Conservation (phyloP, 345 rosid genomes). For the Gossypium anomalum region DNA sequence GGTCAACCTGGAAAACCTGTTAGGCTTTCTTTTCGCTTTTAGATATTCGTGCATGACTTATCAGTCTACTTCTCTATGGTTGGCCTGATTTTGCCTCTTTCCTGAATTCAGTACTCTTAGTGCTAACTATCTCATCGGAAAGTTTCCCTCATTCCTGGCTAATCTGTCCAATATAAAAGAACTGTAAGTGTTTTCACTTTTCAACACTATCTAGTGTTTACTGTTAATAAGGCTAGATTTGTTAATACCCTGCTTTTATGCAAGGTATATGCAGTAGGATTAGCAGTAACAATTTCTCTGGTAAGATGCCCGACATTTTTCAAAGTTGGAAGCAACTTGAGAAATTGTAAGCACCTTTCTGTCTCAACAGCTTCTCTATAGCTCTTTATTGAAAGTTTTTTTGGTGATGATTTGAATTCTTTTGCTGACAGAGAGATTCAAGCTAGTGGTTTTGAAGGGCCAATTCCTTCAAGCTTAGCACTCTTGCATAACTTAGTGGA, state of each 20-base stretch:
- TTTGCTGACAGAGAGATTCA: slow-evolving; percentile 46
- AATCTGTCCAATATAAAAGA: slow-evolving; percentile 16
- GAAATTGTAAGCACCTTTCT: slow-evolving; percentile 10
- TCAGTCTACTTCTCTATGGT: background rate
- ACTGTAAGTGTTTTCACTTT: slow-evolving; percentile 12
- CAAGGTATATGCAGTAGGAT: slow-evolving; percentile 13
- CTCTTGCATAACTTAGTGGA: slow-evolving; percentile 23
- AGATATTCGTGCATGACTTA: background rate
- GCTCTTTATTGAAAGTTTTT: background rate
- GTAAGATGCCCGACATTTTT: slow-evolving; percentile 15
- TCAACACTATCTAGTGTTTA: background rate
- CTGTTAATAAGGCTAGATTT: background rate
- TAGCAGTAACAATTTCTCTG: slow-evolving; percentile 24
- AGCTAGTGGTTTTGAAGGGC: slow-evolving; percentile 52
- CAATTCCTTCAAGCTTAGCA: slow-evolving; percentile 43
- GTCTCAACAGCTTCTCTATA: background rate
- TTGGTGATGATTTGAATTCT: background rate
- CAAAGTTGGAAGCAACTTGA: slow-evolving; percentile 14
- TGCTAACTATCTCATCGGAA: slow-evolving; percentile 15
- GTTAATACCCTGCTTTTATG: background rate
- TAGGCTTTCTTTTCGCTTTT: background rate
- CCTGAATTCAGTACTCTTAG: slow-evolving; percentile 10
- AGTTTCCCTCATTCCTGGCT: slow-evolving; percentile 6
- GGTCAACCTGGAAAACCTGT: slow-evolving; percentile 18
- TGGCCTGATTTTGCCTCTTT: background rate